phyloP scores from a whole-genome alignment of 75 land plant species.

The Larix kaempferi region DNA sequence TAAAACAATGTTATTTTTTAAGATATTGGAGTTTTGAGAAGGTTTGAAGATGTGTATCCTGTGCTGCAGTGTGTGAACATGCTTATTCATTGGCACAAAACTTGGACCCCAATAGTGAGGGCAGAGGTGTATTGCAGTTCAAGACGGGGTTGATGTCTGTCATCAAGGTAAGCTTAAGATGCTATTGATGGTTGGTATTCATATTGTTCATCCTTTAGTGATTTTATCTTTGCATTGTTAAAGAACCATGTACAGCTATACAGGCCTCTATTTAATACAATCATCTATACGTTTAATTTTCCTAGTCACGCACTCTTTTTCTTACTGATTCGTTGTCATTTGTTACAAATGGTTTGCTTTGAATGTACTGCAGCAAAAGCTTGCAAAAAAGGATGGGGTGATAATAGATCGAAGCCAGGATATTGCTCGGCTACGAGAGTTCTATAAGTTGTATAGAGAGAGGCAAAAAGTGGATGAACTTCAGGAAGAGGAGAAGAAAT shows the following conservation, averaged over 20 bases:
- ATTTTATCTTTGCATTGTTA: no score
- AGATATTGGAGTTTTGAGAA: no score
- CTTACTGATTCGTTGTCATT: background rate
- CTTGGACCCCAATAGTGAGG: conserved; percentile 35
- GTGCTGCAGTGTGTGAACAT: conserved; percentile 28
- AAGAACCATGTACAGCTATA: no score
- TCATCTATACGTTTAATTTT: no score
- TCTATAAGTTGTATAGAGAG: conserved; percentile 27
- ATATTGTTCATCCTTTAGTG: no score
- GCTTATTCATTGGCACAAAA: conserved; percentile 33
- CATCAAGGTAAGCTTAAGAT: conserved; percentile 24
- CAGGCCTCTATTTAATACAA: no score
- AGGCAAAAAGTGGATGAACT: conserved; percentile 35
- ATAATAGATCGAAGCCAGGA: conserved; percentile 39
- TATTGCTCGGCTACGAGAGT: conserved; percentile 23
- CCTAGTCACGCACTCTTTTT: no score
- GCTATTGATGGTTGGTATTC: no score
- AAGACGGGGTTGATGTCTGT: conserved; percentile 33
- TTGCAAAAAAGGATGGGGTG: conserved; percentile 31
- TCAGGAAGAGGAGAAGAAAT: conserved; percentile 23
- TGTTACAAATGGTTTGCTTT: background rate
- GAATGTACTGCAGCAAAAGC: conserved; percentile 41
- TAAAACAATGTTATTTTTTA: no score
- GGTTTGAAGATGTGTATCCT: background rate
- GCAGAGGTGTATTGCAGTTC: conserved; percentile 35